phyloP scores from a whole-genome alignment of 768 basidiomycete genomes.

The Atractiella rhizophila region DNA sequence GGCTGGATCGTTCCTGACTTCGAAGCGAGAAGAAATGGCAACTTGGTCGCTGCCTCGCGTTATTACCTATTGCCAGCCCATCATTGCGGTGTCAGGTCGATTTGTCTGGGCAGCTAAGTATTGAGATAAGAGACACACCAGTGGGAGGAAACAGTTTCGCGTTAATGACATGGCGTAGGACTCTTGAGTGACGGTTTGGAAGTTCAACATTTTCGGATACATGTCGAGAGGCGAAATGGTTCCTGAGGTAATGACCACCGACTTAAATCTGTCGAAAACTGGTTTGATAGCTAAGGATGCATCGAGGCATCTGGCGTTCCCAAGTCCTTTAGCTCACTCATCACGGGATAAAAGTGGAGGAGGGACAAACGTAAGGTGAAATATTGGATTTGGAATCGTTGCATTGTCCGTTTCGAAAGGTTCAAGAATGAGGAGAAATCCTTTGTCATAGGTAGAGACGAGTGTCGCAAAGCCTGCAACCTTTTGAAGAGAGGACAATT shows the following conservation, averaged over 20 bases:
- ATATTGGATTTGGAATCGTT: conserved; percentile 92
- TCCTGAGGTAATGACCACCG: conserved; percentile 93
- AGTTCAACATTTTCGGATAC: conserved; percentile 99
- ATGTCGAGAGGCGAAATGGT: conserved; percentile 96
- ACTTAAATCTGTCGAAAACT: conserved; percentile 91
- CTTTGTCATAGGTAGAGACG: conserved; percentile 94
- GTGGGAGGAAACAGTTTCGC: conserved; percentile 79
- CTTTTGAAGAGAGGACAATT: conserved; percentile 74
- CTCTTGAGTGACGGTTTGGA: conserved; percentile 87
- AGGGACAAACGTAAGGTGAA: conserved; percentile 62
- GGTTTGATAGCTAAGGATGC: conserved; percentile 93
- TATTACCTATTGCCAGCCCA: conserved; percentile 40
- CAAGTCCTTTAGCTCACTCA: background rate
- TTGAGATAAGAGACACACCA: conserved; percentile 32
- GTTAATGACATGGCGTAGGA: conserved; percentile 95
- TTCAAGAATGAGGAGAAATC: conserved; percentile 85
- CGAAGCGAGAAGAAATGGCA: conserved; percentile 90
- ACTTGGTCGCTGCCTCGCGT: conserved; percentile 96
- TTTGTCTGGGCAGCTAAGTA: background rate
- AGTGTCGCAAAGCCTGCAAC: conserved; percentile 87
- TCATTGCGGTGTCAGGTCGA: too few relatives aligned
- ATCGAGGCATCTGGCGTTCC: conserved; percentile 56
- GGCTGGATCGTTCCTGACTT: conserved; percentile 94
- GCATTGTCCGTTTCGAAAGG: conserved; percentile 97
- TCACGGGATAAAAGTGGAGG: background rate